These are phyloP conservation scores for Linum tenue DNA, from an alignment of 345 rosid genomes.

Conservation along the genomic window DNA sequence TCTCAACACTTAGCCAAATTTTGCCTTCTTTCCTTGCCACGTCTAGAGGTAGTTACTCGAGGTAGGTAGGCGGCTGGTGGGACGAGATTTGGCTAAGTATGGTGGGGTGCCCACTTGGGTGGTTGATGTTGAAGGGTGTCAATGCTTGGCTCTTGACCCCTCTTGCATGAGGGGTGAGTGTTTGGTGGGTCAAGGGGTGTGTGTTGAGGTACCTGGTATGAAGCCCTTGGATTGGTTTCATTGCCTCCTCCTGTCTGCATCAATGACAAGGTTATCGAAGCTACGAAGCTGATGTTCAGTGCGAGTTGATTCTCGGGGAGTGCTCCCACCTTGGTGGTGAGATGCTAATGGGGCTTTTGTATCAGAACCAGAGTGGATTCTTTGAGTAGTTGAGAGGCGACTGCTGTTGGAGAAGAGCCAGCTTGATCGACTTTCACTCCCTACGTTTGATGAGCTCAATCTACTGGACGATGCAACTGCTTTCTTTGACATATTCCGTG, in stretches of 20 bases:
- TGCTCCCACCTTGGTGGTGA: background rate
- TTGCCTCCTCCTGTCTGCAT: slow-evolving; percentile 14
- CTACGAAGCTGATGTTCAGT: slow-evolving; percentile 11
- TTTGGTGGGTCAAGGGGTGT: no score
- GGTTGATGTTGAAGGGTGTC: no score
- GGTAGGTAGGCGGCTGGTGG: no score
- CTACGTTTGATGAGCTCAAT: slow-evolving; percentile 18
- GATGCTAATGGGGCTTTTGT: slow-evolving; percentile 16
- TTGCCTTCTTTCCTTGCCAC: no score
- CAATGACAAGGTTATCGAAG: slow-evolving; percentile 16
- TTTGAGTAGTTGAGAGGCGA: slow-evolving; percentile 23
- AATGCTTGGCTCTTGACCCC: no score
- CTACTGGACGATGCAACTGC: slow-evolving; percentile 30
- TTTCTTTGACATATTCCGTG: slow-evolving; percentile 27
- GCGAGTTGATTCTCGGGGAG: slow-evolving; percentile 8
- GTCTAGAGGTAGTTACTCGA: no score
- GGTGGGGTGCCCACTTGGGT: no score
- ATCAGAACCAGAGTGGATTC: slow-evolving; percentile 18
- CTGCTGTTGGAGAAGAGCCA: slow-evolving; percentile 29
- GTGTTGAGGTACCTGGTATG: no score
- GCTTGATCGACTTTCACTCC: slow-evolving; percentile 31
- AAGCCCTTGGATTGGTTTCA: background rate
- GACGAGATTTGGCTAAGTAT: no score
- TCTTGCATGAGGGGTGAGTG: no score
- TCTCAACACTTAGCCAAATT: no score